These are phyloP conservation scores for Cyberlindnera xishuangbannaensis DNA, from an alignment of 805 yeast genomes.

Conservation along the genomic window DNA sequence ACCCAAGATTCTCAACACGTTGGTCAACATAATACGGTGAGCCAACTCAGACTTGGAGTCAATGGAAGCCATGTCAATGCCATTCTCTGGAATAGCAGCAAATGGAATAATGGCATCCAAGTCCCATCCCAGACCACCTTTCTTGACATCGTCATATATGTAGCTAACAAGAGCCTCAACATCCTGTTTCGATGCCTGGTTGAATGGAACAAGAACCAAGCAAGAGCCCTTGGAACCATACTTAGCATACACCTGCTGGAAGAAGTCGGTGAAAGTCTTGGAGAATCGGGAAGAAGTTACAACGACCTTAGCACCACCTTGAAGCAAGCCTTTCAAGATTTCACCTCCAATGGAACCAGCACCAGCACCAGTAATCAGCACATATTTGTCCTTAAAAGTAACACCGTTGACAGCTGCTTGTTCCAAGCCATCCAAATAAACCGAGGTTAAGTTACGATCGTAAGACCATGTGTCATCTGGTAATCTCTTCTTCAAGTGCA, in stretches of 20 bases:
- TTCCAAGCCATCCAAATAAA: slow-evolving; percentile 86
- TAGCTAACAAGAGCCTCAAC: slow-evolving; percentile 78
- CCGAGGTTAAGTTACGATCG: slow-evolving; percentile 69
- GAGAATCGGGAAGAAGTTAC: slow-evolving; percentile 96
- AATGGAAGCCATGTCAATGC: slow-evolving; percentile 87
- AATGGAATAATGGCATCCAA: slow-evolving; percentile 94
- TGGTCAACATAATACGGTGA: slow-evolving; percentile 97
- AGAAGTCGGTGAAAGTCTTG: slow-evolving; percentile 89
- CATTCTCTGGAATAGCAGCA: slow-evolving; percentile 99
- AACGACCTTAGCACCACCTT: slow-evolving; percentile 97
- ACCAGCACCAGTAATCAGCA: slow-evolving; percentile 96
- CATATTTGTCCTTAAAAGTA: slow-evolving; percentile 81
- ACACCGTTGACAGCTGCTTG: slow-evolving; percentile 92
- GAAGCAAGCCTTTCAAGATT: slow-evolving; percentile 84
- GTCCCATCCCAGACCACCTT: slow-evolving; percentile 97
- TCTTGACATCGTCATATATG: slow-evolving; percentile 77
- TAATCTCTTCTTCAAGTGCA: slow-evolving; percentile 80
- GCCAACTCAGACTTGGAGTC: slow-evolving; percentile 97
- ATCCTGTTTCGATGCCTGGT: slow-evolving; percentile 95
- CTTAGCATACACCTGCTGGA: slow-evolving; percentile 88
- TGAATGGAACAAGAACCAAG: slow-evolving; percentile 95
- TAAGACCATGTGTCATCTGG: slow-evolving; percentile 76
- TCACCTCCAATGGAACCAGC: slow-evolving; percentile 98
- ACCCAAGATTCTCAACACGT: slow-evolving; percentile 88
- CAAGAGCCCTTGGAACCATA: slow-evolving; percentile 91